Conservation (phyloP, 2,329 filamentous ascomycete genomes). For the Blastomyces parvus region DNA sequence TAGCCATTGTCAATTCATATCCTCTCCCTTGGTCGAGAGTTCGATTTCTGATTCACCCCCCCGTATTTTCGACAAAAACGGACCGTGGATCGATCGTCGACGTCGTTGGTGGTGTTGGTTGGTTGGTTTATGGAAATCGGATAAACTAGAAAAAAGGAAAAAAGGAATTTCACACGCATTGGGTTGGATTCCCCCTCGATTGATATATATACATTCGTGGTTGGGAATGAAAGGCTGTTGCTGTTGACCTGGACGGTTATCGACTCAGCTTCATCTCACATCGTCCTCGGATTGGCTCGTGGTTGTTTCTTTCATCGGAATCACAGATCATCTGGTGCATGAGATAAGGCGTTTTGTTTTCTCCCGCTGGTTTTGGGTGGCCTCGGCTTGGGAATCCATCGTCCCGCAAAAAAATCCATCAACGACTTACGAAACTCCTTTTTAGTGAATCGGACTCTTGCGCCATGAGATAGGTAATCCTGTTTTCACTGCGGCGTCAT, state of each 20-base stretch:
- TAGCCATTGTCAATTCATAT: not conserved
- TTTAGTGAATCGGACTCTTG: not conserved
- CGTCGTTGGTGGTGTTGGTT: constrained; percentile 1
- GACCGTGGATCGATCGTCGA: not conserved
- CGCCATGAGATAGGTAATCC: constrained; percentile 5
- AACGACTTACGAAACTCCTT: not conserved
- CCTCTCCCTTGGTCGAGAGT: not conserved
- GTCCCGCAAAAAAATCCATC: not conserved
- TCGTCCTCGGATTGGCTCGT: not conserved
- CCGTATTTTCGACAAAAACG: not conserved
- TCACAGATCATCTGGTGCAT: constrained; percentile 4
- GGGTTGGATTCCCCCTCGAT: not conserved
- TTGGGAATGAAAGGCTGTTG: not conserved
- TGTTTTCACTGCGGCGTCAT: not conserved
- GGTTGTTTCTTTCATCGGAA: not conserved
- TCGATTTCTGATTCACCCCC: not conserved
- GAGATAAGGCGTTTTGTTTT: constrained; percentile 1
- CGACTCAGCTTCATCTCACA: not conserved
- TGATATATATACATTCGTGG: not conserved
- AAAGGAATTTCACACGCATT: not conserved
- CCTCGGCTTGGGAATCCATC: not conserved
- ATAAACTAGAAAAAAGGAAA: not conserved
- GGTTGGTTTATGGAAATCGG: not conserved
- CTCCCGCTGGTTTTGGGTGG: not conserved
- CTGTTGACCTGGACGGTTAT: not conserved